A percentile compares a stretch with the other conserved stretches of the same genome.
These are phyloP conservation scores for Harringtonia lauricola DNA, from an alignment of 2,329 filamentous ascomycete species.

Conservation along the genomic window DNA sequence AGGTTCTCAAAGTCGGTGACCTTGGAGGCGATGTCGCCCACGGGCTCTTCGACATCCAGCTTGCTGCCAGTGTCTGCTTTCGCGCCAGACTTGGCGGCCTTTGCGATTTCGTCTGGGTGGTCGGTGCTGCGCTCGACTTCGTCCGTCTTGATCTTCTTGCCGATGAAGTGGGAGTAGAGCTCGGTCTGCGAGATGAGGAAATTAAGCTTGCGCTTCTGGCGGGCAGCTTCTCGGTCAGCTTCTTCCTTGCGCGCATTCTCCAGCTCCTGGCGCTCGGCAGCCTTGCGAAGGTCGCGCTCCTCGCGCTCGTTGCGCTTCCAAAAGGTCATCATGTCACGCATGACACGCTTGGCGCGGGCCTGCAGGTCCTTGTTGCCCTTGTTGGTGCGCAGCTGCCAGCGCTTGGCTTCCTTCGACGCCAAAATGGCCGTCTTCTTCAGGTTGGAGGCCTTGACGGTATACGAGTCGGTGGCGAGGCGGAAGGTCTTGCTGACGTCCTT, in stretches of 20 bases:
- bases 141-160: constrained; percentile 97
- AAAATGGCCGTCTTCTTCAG: constrained; percentile 95
- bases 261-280: constrained; percentile 89
- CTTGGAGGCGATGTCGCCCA: constrained; percentile 49
- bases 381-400: constrained; percentile 96
- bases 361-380: constrained; percentile 98
- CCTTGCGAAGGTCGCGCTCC: constrained; percentile 86
- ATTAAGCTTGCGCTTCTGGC: constrained; percentile 97
- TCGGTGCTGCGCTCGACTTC: constrained; percentile 87
- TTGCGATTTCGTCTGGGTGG: constrained; percentile 58
- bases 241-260: constrained; percentile 95
- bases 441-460: constrained; percentile 84
- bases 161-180: constrained; percentile 97
- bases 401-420: constrained; percentile 90
- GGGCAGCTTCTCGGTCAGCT: constrained; percentile 91
- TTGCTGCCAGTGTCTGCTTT: not conserved
- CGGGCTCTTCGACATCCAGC: constrained; percentile 39
- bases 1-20: constrained; percentile 92
- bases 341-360: constrained; percentile 90
- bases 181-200: constrained; percentile 99
- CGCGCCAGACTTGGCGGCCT: constrained; percentile 23
- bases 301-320: constrained; percentile 99
- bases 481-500: constrained; percentile 91
- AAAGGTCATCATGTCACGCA: constrained; percentile 99
- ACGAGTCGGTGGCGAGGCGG: constrained; percentile 76